phyloP scores from a whole-genome alignment of 148 eudicot genomes.

The Persicaria maculosa region DNA sequence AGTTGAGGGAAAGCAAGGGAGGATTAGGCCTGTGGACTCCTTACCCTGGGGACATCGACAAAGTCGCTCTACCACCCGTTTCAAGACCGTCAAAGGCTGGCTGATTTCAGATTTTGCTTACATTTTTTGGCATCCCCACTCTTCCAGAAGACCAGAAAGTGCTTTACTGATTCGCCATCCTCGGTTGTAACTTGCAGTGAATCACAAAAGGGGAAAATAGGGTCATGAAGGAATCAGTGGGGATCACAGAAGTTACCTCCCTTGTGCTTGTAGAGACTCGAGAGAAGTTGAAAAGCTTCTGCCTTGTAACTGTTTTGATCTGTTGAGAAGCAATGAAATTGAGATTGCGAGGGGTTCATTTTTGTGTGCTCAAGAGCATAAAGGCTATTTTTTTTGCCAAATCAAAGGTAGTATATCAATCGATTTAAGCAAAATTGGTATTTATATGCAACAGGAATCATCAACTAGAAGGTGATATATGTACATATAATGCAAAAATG shows the following conservation, averaged over 20 bases:
- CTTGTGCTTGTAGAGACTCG: too few species aligned
- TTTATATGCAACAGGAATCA: not conserved
- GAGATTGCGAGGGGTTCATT: not conserved
- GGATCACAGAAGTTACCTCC: too few species aligned
- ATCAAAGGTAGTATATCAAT: not conserved
- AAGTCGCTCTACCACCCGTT: slow-evolving; percentile 69
- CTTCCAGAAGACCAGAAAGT: not conserved
- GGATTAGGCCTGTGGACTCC: slow-evolving; percentile 98
- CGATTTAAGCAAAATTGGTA: not conserved
- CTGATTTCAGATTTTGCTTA: not conserved
- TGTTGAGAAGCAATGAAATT: not conserved
- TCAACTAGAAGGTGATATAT: not conserved
- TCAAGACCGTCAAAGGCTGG: slow-evolving; percentile 92
- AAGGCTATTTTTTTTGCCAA: not conserved
- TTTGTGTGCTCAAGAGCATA: not conserved
- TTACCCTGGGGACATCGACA: slow-evolving; percentile 69
- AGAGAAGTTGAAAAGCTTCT: not conserved
- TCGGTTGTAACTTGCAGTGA: too few species aligned
- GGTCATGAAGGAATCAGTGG: too few species aligned
- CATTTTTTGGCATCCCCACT: not conserved
- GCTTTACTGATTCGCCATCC: not conserved
- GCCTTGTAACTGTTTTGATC: not conserved
- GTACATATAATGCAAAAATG: not conserved
- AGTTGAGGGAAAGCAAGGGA: slow-evolving; percentile 71
- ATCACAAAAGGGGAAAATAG: too few species aligned